Conservation (phyloP, 305 asterid species). For the Rubia balearica region DNA sequence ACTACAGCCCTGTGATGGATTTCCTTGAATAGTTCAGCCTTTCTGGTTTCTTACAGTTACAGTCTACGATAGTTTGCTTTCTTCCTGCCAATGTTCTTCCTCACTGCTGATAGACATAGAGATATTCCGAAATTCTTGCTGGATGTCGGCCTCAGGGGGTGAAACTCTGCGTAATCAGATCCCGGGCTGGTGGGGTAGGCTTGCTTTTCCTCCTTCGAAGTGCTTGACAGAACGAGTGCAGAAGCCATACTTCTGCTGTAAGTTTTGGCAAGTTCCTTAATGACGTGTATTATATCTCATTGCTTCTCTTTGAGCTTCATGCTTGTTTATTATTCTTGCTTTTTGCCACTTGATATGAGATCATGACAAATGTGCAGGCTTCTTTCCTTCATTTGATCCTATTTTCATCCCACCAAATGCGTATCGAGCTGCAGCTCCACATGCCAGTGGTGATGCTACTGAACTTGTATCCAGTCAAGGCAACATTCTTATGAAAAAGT, state of each 20-base stretch:
- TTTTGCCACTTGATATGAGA: not conserved
- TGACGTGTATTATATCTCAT: not conserved
- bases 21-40: not conserved
- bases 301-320: conserved; percentile 7
- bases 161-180: conserved; percentile 28
- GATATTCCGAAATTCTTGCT: conserved; percentile 11
- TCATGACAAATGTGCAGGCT: conserved; percentile 21
- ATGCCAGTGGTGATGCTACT: conserved; percentile 9
- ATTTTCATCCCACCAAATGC: conserved; percentile 19
- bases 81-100: conserved; percentile 15
- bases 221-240: conserved; percentile 24
- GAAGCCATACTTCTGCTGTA: conserved; percentile 27
- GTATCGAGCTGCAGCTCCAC: conserved; percentile 10
- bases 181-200: conserved; percentile 51
- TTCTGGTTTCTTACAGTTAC: conserved; percentile 2
- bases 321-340: not conserved
- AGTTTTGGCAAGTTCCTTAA: conserved; percentile 18
- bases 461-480: conserved; percentile 6
- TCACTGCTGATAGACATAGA: conserved; percentile 10
- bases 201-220: conserved; percentile 35
- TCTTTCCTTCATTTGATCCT: conserved; percentile 24
- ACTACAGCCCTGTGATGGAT: not conserved
- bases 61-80: conserved; percentile 5
- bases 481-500: conserved; percentile 6
- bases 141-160: conserved; percentile 24